phyloP scores from a whole-genome alignment of 169 alveolate genomes.

The Plasmodium coatneyi region DNA sequence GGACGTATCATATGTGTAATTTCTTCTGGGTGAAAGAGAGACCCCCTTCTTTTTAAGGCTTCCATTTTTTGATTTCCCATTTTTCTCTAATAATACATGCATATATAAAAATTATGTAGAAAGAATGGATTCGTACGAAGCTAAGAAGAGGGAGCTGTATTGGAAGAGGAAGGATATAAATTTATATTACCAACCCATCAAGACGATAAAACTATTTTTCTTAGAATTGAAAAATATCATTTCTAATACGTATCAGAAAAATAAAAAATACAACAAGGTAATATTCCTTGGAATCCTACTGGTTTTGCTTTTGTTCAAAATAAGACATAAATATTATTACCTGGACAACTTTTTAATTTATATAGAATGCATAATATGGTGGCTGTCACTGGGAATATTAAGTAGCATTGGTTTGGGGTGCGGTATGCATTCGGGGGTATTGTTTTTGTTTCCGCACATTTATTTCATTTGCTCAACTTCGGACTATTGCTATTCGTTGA shows the following conservation, averaged over 20 bases:
- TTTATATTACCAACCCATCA: conserved; percentile 66
- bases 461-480: conserved; percentile 84
- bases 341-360: conserved; percentile 69
- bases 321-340: conserved; percentile 54
- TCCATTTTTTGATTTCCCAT: neutral
- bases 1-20: neutral
- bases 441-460: conserved; percentile 87
- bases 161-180: conserved; percentile 65
- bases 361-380: conserved; percentile 79
- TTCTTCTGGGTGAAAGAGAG: neutral
- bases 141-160: conserved; percentile 66
- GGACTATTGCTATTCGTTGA: conserved; percentile 78
- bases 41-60: neutral
- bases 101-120: conserved; percentile 26
- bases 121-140: conserved; percentile 67
- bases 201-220: conserved; percentile 39
- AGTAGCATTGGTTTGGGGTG: conserved; percentile 87
- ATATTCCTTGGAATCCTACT: conserved; percentile 13
- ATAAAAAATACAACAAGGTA: conserved; percentile 67
- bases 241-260: conserved; percentile 15
- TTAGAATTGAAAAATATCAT: conserved; percentile 52
- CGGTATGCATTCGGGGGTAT: conserved; percentile 88
- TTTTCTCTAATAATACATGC: conserved; percentile 33
- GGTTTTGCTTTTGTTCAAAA: conserved; percentile 55
- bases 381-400: conserved; percentile 85